A percentile compares a stretch with the other conserved stretches of the same genome.
Conservation (phyloP, 1,284 basidiomycete species). For the Ceratobasidium sp. region DNA sequence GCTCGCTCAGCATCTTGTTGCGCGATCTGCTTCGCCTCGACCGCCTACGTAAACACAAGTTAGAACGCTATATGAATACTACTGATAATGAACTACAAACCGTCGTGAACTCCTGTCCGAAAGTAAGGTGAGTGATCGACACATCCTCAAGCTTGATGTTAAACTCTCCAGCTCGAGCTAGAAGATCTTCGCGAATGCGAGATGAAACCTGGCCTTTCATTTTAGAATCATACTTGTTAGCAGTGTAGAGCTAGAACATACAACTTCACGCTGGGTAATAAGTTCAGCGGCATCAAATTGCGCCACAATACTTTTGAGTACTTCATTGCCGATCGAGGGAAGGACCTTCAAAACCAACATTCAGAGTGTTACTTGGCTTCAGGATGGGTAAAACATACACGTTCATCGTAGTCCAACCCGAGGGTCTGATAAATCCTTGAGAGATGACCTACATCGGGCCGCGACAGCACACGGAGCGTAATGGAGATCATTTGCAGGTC, state of each 20-base stretch:
- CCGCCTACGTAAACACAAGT: conserved; percentile 65
- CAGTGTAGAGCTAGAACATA: conserved; percentile 54
- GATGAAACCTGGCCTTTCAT: conserved; percentile 75
- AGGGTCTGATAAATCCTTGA: conserved; percentile 95
- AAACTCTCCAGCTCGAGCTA: conserved; percentile 95
- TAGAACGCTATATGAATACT: conserved; percentile 30
- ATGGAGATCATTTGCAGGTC: conserved; percentile 98
- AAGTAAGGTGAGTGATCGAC: conserved; percentile 88
- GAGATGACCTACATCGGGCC: conserved; percentile 90
- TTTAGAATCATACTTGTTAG: conserved; percentile 10
- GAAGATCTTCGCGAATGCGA: conserved; percentile 91
- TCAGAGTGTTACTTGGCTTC: not conserved
- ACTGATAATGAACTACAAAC: not conserved
- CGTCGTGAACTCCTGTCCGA: conserved; percentile 40
- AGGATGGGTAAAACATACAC: conserved; percentile 62
- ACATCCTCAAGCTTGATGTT: conserved; percentile 97
- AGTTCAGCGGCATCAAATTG: conserved; percentile 99
- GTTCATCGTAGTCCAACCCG: conserved; percentile 97
- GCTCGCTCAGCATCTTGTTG: conserved; percentile 98
- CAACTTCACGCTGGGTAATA: conserved; percentile 88
- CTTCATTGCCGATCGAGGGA: conserved; percentile 96
- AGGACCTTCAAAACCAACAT: conserved; percentile 52
- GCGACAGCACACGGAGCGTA: conserved; percentile 93
- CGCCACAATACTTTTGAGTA: conserved; percentile 96
- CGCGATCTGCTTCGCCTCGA: conserved; percentile 98